These are phyloP conservation scores for Phytophthora lateralis DNA, from an alignment of 352 stramenopile species.

Conservation along the genomic window DNA sequence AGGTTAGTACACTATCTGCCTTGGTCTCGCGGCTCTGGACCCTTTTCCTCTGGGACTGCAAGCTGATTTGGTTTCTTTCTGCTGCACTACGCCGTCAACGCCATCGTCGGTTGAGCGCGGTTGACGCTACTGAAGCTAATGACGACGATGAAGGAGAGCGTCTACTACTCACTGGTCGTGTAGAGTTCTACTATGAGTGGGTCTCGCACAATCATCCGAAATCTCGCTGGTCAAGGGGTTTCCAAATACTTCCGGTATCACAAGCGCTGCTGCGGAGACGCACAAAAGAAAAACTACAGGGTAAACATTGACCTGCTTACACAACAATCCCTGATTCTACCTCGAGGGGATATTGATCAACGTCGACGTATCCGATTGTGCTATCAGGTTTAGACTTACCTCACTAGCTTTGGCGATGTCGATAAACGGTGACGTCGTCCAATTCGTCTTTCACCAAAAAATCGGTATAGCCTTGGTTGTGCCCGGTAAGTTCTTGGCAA, in stretches of 20 bases:
- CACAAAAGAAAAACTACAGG: background rate
- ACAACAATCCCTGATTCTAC: too few relatives aligned
- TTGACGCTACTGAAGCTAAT: background rate
- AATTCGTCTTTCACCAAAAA: too few relatives aligned
- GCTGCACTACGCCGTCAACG: slow-evolving; percentile 16
- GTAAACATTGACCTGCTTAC: too few relatives aligned
- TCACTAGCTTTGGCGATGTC: too few relatives aligned
- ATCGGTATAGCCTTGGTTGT: too few relatives aligned
- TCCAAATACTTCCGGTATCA: slow-evolving; percentile 9
- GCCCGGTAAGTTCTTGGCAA: too few relatives aligned
- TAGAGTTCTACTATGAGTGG: slow-evolving; percentile 40
- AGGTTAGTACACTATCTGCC: slow-evolving; percentile 18
- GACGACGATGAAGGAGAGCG: slow-evolving; percentile 30
- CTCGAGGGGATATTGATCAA: too few relatives aligned
- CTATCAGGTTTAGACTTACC: too few relatives aligned
- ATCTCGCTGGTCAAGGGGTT: slow-evolving; percentile 5
- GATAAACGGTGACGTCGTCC: too few relatives aligned
- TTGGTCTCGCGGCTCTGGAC: slow-evolving; percentile 29
- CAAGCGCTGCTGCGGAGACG: slow-evolving; percentile 5
- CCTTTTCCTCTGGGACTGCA: slow-evolving; percentile 35
- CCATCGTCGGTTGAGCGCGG: slow-evolving; percentile 9
- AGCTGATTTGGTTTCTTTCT: slow-evolving; percentile 30
- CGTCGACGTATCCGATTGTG: too few relatives aligned
- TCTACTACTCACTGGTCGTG: slow-evolving; percentile 22
- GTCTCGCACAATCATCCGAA: slow-evolving; percentile 11